Evolutionary conservation across 2,329 filamentous ascomycete species (phyloP).

Genomic region (Apiospora arundinis): DNA sequence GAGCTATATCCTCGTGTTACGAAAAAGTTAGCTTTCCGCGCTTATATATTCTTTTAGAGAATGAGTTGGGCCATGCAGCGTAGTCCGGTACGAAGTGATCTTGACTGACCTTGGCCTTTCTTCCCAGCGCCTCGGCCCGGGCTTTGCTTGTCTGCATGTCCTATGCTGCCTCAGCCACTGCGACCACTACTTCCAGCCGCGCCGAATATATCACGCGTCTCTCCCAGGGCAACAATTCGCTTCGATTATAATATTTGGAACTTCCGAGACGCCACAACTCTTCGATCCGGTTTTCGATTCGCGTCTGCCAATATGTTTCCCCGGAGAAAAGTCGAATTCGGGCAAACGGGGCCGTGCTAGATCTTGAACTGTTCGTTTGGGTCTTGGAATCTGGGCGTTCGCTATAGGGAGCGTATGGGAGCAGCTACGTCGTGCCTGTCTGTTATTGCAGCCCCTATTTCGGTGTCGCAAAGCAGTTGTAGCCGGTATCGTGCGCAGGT

Average conservation of each 20-base stretch:
- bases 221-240: neutral
- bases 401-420: neutral
- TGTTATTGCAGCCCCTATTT: neutral
- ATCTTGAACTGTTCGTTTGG: neutral
- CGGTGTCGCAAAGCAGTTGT: neutral
- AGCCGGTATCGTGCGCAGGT: neutral
- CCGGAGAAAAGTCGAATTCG: neutral
- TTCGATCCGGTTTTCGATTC: neutral
- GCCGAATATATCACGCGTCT: conserved; percentile 13
- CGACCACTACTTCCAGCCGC: conserved; percentile 25
- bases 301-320: neutral
- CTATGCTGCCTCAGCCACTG: conserved; percentile 24
- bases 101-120: conserved; percentile 42
- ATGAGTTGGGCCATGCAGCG: neutral
- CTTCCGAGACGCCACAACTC: neutral
- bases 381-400: neutral
- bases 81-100: neutral
- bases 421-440: neutral
- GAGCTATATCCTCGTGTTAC: conserved; percentile 64
- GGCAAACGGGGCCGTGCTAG: neutral
- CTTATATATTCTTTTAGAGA: conserved; percentile 26
- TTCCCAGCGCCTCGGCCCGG: conserved; percentile 53
- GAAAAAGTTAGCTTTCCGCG: neutral
- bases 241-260: neutral
- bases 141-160: conserved; percentile 49